Conservation (phyloP, 2,329 filamentous ascomycete genomes). For the Epichloe baconii region DNA sequence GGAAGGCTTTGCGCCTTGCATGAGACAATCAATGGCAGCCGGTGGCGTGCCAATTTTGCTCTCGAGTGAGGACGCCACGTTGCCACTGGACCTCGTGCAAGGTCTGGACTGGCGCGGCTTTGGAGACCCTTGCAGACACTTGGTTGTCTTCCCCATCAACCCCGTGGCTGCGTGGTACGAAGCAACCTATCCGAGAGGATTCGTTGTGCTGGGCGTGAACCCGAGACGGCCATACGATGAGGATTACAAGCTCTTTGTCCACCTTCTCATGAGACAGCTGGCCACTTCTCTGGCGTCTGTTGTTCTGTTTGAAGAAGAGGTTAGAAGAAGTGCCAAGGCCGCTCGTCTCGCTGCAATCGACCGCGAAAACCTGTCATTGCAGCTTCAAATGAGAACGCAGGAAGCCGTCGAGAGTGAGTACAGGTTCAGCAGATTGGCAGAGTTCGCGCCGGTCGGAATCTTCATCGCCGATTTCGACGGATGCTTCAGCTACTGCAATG, state of each 20-base stretch:
- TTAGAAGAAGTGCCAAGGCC: conserved; percentile 36
- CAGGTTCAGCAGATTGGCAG: conserved; percentile 67
- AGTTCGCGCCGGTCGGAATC: conserved; percentile 71
- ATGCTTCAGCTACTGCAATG: conserved; percentile 46
- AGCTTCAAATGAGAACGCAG: conserved; percentile 5
- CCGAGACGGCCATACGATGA: conserved; percentile 60
- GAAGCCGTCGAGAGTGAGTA: conserved; percentile 6
- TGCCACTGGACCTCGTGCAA: conserved; percentile 44
- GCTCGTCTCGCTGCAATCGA: conserved; percentile 7
- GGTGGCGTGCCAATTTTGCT: conserved; percentile 25
- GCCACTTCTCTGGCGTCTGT: conserved; percentile 58
- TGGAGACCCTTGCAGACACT: conserved; percentile 48
- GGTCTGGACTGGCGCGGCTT: conserved; percentile 51
- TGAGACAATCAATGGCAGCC: conserved; percentile 25
- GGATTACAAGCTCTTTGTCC: conserved; percentile 57
- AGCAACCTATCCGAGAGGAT: conserved; percentile 34
- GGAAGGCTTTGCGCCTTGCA: conserved; percentile 24
- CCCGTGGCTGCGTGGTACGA: conserved; percentile 6
- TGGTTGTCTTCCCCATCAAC: conserved; percentile 54
- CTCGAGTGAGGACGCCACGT: conserved; percentile 33
- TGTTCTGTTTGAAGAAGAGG: conserved; percentile 58
- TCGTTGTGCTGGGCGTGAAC: conserved; percentile 58
- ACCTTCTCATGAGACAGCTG: conserved; percentile 39
- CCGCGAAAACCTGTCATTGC: conserved; percentile 4
- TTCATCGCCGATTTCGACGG: conserved; percentile 64